Base-by-base conservation (phyloP, 805 yeast species). In the Saturnispora saitoi region DNA sequence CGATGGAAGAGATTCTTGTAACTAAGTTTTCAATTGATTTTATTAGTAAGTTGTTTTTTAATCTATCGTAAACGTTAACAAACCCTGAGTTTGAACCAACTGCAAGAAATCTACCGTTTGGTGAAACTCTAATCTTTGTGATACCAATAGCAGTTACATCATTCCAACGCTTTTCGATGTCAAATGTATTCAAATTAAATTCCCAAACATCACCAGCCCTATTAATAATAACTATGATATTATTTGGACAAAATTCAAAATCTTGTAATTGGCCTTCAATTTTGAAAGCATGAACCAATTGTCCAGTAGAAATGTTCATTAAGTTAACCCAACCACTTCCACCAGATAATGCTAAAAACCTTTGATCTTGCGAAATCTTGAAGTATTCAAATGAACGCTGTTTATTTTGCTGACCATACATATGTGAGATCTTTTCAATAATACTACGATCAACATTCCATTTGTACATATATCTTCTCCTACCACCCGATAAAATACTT, bases 291-390 rank as follows among this genome's bases (percentile, higher is more conserved):
- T 79, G 76, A 19, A 87, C 62, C 85, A 93, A 90, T 57, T 86
- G 89, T n/a, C 95, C 95, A 0, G 87, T 83, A 6, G 69, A 58
- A 2, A 93, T 83, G 42, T 83, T 80, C 29, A 93, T 61, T 4
- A 95, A 62, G 62, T 91, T 91, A 52, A 93, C 74, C 93, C 96
- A 91, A 31, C 99, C 99, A 48, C 83, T 78, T 52, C 80, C 80
- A 57, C 98, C 99, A 34, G 78, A 71, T 43, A 93, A 67, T 2
- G 88, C 95, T 32, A 93, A 70, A 55, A 69, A 83, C 32, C 67
- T 68, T 14, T 97, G 96, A 55, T 75, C 74, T 0, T 83, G 83
- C 22, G 93, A 85, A 15, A 86, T 52, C 60, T 81, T 80, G 67
- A 93, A 91, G 58, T 83, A 76, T 64, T 93, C 99, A 74, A 89